These are phyloP conservation scores for Trametes meyenii DNA, from an alignment of 768 basidiomycete genomes.

Conservation along the genomic window DNA sequence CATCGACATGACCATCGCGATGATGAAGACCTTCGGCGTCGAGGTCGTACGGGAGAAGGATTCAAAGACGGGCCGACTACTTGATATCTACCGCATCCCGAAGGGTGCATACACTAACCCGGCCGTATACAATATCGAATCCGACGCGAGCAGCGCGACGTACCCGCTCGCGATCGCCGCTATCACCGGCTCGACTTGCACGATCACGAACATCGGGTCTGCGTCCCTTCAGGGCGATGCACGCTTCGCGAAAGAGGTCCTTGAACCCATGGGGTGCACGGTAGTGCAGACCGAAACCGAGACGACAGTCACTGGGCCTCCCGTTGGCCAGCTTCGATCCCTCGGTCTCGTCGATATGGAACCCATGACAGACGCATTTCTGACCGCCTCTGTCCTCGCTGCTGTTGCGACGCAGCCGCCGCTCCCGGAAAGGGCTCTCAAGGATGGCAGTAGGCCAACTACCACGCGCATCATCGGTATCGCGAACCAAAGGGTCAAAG, in stretches of 20 bases:
- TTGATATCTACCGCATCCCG: conserved; percentile 90
- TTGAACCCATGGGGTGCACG: conserved; percentile 93
- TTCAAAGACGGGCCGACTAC: conserved; percentile 54
- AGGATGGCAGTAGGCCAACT: conserved; percentile 36
- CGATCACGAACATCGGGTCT: conserved; percentile 89
- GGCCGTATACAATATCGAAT: conserved; percentile 83
- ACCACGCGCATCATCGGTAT: conserved; percentile 90
- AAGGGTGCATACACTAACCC: conserved; percentile 80
- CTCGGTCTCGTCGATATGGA: conserved; percentile 95
- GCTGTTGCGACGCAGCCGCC: conserved; percentile 65
- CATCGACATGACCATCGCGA: conserved; percentile 99
- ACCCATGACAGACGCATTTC: conserved; percentile 99
- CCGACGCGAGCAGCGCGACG: conserved; percentile 93
- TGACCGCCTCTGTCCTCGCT: conserved; percentile 91
- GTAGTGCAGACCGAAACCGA: conserved; percentile 86
- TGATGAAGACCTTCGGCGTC: conserved; percentile 95
- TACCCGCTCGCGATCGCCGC: conserved; percentile 98
- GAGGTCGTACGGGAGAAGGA: conserved; percentile 69
- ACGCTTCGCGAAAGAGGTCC: conserved; percentile 87
- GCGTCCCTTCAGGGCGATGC: conserved; percentile 97
- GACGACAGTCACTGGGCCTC: conserved; percentile 92
- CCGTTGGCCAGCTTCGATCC: conserved; percentile 76
- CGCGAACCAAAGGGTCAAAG: conserved; percentile 97
- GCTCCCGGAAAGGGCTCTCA: conserved; percentile 51
- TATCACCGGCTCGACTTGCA: conserved; percentile 95